Evolutionary conservation across 2,329 filamentous ascomycete species (phyloP), one percentile per base, ranked within the genome.

Genomic region (Ceratocystis huliohia): DNA sequence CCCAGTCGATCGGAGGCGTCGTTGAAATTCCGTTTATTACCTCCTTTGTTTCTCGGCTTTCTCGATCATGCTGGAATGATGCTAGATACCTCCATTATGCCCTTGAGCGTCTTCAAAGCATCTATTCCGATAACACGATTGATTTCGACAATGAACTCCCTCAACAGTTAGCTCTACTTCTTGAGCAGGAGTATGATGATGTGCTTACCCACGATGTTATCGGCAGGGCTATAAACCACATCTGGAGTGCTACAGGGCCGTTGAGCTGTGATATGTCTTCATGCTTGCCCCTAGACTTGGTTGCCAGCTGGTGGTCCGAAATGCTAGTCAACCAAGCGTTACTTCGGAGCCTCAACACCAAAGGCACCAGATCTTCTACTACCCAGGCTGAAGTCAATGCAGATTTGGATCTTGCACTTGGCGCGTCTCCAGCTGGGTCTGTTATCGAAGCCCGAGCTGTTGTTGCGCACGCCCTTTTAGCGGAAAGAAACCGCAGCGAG

Each of bases 221-320:
- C 48, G 90, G 96, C 75, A 85, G 91, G 65, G 91, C 91, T 25
- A 25, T 37, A 25, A n/a, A 28, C 8, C 33, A 44, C 25, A 41
- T 67, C 50, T 64, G 44, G 33, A 66, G 41, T 48, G 33, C 46
- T 25, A 10, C 56, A n/a, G 56, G n/a, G 28, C n/a, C 56, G 17
- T 93, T 88, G 0, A 84, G 89, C 69, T 84, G 87, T 64, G 85
- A 88, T 61, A 88, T 95, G 81, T 88, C 95, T 73, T 81, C 84
- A 72, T 84, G 85, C 64, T 94, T 90, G 20, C 90, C 92, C 0
- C 83, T 96, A 70, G 93, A 96, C 74, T 91, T 91, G 13, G 84
- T 96, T 64, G 90, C 92, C 5, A 90, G 92, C 1, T 96, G 92
- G 92, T 94, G 87, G 79, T 95, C 92, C 0, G 90, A 85, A 69